These are phyloP conservation scores for Kalmusia sp. DNA, from an alignment of 2,329 filamentous ascomycete species.

Conservation along the genomic window DNA sequence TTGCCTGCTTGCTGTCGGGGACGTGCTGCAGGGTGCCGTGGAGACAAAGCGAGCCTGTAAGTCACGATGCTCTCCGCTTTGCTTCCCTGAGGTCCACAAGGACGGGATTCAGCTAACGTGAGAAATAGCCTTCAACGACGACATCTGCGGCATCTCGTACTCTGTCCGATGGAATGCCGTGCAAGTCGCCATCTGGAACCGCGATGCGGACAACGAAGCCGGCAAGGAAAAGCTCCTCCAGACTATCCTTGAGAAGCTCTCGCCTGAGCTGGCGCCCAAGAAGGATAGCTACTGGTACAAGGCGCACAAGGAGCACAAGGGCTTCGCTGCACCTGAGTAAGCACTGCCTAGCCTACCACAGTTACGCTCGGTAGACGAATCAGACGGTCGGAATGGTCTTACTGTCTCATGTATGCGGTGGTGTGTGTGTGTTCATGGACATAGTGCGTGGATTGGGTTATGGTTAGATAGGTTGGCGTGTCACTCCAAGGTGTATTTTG, in stretches of 20 bases:
- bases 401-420: not conserved
- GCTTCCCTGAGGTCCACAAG: too few species aligned
- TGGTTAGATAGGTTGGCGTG: not conserved
- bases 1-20: slow-evolving; percentile 81
- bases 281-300: slow-evolving; percentile 78
- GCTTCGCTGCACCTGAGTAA: slow-evolving; percentile 61
- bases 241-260: slow-evolving; percentile 76
- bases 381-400: not conserved
- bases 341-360: too few species aligned
- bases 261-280: slow-evolving; percentile 75
- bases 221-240: slow-evolving; percentile 78
- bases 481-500: not conserved
- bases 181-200: slow-evolving; percentile 92
- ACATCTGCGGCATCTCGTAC: slow-evolving; percentile 84
- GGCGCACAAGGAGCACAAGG: slow-evolving; percentile 86
- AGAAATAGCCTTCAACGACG: slow-evolving; percentile 67
- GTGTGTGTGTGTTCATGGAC: not conserved
- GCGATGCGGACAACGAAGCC: slow-evolving; percentile 79
- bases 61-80: slow-evolving; percentile 32
- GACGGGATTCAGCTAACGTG: slow-evolving; percentile 1
- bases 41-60: slow-evolving; percentile 66
- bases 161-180: slow-evolving; percentile 89
- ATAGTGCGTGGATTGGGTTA: not conserved
- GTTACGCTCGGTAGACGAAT: not conserved
- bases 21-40: slow-evolving; percentile 77